phyloP scores from a whole-genome alignment of 768 basidiomycete species.

The Leccinum pellstonianum region DNA sequence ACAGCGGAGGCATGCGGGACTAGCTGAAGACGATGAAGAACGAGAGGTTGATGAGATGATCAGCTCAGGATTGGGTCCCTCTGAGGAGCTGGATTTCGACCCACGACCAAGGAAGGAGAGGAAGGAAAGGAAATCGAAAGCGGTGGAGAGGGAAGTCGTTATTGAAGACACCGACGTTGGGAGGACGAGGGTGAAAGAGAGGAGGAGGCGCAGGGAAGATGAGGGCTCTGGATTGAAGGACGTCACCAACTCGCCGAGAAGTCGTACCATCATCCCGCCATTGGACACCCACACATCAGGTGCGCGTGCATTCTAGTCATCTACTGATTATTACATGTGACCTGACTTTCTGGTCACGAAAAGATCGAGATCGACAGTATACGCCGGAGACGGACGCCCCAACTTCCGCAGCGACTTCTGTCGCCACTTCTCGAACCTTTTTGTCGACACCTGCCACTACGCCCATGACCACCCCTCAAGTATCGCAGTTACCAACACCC shows the following conservation, averaged over 20 bases:
- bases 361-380: conserved; percentile 38
- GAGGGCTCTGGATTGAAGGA: conserved; percentile 52
- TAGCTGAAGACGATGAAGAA: conserved; percentile 60
- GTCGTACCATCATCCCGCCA: conserved; percentile 34
- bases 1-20: conserved; percentile 49
- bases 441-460: conserved; percentile 44
- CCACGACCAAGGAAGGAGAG: conserved; percentile 45
- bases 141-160: conserved; percentile 18
- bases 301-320: conserved; percentile 20
- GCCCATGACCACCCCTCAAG: conserved; percentile 34
- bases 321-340: conserved; percentile 4
- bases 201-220: conserved; percentile 38
- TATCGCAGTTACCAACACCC: conserved; percentile 48
- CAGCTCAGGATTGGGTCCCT: conserved; percentile 9
- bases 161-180: conserved; percentile 26
- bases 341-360: conserved; percentile 17
- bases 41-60: conserved; percentile 35
- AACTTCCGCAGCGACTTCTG: conserved; percentile 36
- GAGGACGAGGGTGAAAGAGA: conserved; percentile 37
- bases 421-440: conserved; percentile 39
- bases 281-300: conserved; percentile 39
- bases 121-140: conserved; percentile 30
- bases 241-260: conserved; percentile 57
- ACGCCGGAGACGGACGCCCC: conserved; percentile 38
- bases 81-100: conserved; percentile 20